Evolutionary conservation across 2,329 filamentous ascomycete genomes (phyloP).

Genomic region (Fusarium sp.): DNA sequence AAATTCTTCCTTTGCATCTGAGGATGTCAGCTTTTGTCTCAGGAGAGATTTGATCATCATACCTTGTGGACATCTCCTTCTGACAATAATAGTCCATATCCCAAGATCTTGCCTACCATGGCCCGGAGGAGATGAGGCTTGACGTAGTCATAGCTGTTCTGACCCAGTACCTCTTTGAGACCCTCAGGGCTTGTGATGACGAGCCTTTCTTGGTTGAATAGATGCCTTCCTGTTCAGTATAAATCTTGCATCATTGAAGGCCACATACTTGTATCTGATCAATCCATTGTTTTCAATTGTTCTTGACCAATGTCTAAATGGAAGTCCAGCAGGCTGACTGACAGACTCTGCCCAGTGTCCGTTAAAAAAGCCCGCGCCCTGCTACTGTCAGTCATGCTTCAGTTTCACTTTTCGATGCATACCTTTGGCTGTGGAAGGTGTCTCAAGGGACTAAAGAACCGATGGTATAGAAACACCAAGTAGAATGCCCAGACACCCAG

Average conservation of each 20-base stretch:
- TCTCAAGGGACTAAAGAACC: conserved; percentile 15
- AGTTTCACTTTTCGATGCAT: rapidly evolving
- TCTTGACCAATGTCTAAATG: conserved; percentile 21
- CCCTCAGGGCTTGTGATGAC: conserved; percentile 18
- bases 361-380: conserved; percentile 16
- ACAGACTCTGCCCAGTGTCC: conserved; percentile 33
- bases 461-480: conserved; percentile 7
- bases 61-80: conserved; percentile 31
- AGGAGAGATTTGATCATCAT: rapidly evolving
- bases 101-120: conserved; percentile 27
- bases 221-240: not conserved
- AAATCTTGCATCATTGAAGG: rapidly evolving
- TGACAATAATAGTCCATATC: conserved; percentile 1
- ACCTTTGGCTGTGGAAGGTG: conserved; percentile 14
- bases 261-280: conserved; percentile 10
- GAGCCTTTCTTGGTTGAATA: conserved; percentile 30
- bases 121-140: conserved; percentile 28
- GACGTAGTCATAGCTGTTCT: conserved; percentile 26
- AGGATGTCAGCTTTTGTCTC: not conserved
- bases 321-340: conserved; percentile 21
- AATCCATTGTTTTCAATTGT: conserved; percentile 33
- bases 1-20: conserved; percentile 32
- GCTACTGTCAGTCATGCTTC: not conserved
- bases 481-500: conserved; percentile 15
- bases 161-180: conserved; percentile 20